These are phyloP conservation scores for Phytophthora cactorum DNA, from an alignment of 352 stramenopile genomes.

Conservation along the genomic window DNA sequence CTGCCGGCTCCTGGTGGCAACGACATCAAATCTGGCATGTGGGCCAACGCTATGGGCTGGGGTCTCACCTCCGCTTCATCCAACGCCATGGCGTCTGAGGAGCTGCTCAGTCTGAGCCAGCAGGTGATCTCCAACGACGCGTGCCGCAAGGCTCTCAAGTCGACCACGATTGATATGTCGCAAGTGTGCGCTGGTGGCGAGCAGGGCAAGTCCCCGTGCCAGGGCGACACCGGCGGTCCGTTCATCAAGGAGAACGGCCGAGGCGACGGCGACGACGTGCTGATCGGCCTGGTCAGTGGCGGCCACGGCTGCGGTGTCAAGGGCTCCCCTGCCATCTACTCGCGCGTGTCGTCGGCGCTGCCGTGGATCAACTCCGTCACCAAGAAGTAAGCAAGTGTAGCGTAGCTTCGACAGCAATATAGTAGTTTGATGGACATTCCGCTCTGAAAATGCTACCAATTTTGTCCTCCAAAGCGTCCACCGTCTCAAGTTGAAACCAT, in stretches of 20 bases:
- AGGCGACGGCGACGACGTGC: conserved; percentile 36
- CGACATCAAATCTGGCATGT: conserved; percentile 22
- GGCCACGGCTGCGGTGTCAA: conserved; percentile 41
- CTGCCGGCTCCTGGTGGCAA: conserved; percentile 24
- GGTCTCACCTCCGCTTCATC: conserved; percentile 13
- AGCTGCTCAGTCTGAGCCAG: conserved; percentile 18
- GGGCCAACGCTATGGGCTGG: conserved; percentile 32
- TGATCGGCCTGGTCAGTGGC: conserved; percentile 58
- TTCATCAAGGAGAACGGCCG: conserved; percentile 31
- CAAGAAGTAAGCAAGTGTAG: conserved; percentile 5
- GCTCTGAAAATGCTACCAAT: too few species aligned
- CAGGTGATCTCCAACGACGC: conserved; percentile 19
- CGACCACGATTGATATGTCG: conserved; percentile 21
- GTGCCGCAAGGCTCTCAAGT: conserved; percentile 23
- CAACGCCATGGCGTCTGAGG: conserved; percentile 19
- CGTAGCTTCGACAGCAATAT: too few species aligned
- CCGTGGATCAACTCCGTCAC: conserved; percentile 28
- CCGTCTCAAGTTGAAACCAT: too few species aligned
- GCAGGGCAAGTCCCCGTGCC: conserved; percentile 36
- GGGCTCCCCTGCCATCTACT: conserved; percentile 28
- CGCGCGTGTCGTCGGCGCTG: conserved; percentile 30
- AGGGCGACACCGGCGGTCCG: conserved; percentile 41
- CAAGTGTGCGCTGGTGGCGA: conserved; percentile 38
- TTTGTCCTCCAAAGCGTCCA: too few species aligned
- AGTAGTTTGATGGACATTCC: too few species aligned